A percentile compares a stretch with the other conserved stretches of the same genome.
phyloP scores from a whole-genome alignment of 805 yeast species.

The Saturnispora bothae region DNA sequence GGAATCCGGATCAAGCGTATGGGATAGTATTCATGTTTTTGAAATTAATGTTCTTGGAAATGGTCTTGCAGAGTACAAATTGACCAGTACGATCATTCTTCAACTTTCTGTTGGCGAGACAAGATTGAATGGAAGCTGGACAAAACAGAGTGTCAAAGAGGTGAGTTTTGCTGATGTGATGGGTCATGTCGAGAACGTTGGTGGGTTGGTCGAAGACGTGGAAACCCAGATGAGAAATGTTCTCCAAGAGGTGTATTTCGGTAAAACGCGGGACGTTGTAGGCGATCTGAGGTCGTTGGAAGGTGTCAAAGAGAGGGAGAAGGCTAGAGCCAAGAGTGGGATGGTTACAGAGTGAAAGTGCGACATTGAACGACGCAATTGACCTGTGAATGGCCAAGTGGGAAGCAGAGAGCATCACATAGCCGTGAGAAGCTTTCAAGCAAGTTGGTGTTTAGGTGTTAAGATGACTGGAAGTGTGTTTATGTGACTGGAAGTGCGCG shows the following conservation, averaged over 20 bases:
- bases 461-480: no score
- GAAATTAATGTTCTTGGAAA: conserved; percentile 45
- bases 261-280: conserved; percentile 82
- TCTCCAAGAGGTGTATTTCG: conserved; percentile 90
- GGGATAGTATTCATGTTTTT: conserved; percentile 94
- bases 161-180: conserved; percentile 38
- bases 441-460: no score
- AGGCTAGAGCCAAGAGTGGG: conserved; percentile 31
- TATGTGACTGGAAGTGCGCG: no score
- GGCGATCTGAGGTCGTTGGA: conserved; percentile 50
- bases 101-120: conserved; percentile 38
- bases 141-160: conserved; percentile 66
- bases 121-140: conserved; percentile 69
- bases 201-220: conserved; percentile 75
- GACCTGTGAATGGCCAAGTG: no score
- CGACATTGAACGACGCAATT: no score
- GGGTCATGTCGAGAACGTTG: conserved; percentile 79
- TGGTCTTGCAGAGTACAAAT: conserved; percentile 43
- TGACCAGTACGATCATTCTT: conserved; percentile 82
- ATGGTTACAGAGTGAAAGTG: conserved; percentile 11
- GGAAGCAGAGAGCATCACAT: no score
- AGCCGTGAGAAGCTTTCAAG: no score
- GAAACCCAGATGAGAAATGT: conserved; percentile 80
- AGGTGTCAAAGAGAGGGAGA: conserved; percentile 26
- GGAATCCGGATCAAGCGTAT: conserved; percentile 43